phyloP scores from a whole-genome alignment of 345 rosid species.

The Cardamine chenopodiifolia region DNA sequence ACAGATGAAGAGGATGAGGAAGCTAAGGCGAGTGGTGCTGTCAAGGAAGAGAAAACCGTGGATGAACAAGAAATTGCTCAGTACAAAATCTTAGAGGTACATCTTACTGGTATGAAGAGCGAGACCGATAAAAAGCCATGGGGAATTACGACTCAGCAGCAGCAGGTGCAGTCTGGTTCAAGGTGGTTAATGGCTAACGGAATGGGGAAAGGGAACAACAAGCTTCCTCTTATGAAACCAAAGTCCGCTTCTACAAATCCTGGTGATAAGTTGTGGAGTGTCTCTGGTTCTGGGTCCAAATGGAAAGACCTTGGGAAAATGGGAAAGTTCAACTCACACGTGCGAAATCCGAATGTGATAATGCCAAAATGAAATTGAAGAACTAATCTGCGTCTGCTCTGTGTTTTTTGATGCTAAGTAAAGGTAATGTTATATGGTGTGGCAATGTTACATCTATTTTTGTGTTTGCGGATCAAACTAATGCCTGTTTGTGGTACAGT shows the following conservation, averaged over 20 bases:
- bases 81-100: constrained; percentile 77
- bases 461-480: constrained; percentile 20
- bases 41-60: constrained; percentile 49
- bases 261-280: constrained; percentile 84
- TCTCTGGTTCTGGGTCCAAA: constrained; percentile 68
- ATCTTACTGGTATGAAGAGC: constrained; percentile 71
- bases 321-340: constrained; percentile 53
- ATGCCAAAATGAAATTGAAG: constrained; percentile 40
- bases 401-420: constrained; percentile 18
- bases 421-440: constrained; percentile 20
- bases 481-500: constrained; percentile 15
- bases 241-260: constrained; percentile 53
- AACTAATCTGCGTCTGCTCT: background rate
- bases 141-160: constrained; percentile 70
- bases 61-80: constrained; percentile 64
- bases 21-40: constrained; percentile 36
- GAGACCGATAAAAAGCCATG: constrained; percentile 70
- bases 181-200: constrained; percentile 94
- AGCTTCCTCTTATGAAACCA: constrained; percentile 55
- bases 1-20: constrained; percentile 58
- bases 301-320: constrained; percentile 58
- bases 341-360: constrained; percentile 61
- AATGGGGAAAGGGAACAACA: constrained; percentile 84
- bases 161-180: constrained; percentile 91
- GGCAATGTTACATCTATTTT: constrained; percentile 10